A percentile compares a stretch with the other conserved stretches of the same genome.
Conservation (phyloP, 768 basidiomycete species). For the Dictyophora rubrovolvata region DNA sequence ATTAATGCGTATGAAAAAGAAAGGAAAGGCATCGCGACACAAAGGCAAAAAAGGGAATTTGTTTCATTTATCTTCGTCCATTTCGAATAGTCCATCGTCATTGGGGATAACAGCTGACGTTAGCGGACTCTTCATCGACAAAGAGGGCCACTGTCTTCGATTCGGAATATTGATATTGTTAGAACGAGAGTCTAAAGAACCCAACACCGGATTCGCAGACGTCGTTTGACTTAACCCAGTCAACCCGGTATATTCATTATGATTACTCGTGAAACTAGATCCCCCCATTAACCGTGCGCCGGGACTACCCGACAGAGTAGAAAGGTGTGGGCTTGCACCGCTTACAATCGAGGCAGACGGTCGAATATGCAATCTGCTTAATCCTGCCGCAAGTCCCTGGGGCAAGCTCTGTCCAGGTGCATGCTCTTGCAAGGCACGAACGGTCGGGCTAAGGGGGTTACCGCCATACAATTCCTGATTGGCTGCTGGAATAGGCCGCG, state of each 20-base stretch:
- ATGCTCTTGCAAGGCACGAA: slow-evolving; percentile 75
- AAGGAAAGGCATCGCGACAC: background rate
- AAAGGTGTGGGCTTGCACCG: slow-evolving; percentile 4
- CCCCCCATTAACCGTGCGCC: background rate
- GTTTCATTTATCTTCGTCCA: slow-evolving; percentile 35
- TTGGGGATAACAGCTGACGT: slow-evolving; percentile 49
- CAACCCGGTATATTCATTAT: background rate
- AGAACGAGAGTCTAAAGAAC: slow-evolving; percentile 8
- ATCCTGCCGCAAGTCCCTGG: slow-evolving; percentile 84
- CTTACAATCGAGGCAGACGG: slow-evolving; percentile 22
- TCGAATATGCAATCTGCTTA: slow-evolving; percentile 78
- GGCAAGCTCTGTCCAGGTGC: slow-evolving; percentile 88
- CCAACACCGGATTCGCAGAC: background rate
- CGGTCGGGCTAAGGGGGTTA: slow-evolving; percentile 33
- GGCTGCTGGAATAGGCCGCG: slow-evolving; percentile 21
- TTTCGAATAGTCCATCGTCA: slow-evolving; percentile 56
- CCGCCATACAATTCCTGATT: slow-evolving; percentile 13
- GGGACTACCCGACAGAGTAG: slow-evolving; percentile 2
- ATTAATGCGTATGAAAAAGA: background rate
- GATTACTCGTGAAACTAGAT: background rate
- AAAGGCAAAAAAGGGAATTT: background rate
- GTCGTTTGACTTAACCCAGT: background rate
- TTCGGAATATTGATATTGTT: slow-evolving; percentile 9
- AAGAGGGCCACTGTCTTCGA: slow-evolving; percentile 8
- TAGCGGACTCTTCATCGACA: slow-evolving; percentile 38